Conservation (phyloP, 1,284 basidiomycete genomes). For the Laetiporus sulphureus region DNA sequence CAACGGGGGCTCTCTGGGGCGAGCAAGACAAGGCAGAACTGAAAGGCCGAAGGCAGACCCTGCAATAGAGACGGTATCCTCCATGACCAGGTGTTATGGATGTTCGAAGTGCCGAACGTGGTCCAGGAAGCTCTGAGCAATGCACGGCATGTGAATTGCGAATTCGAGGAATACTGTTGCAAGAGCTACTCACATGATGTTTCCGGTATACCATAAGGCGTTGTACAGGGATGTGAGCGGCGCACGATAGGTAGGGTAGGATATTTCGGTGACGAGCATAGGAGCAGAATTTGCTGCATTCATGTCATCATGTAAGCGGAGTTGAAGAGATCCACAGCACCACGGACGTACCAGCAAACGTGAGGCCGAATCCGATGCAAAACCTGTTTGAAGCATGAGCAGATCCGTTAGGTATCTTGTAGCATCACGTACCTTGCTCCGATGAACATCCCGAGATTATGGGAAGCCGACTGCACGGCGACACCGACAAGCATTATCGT, state of each 20-base stretch:
- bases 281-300: constrained; percentile 57
- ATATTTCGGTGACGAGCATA: constrained; percentile 70
- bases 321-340: not conserved
- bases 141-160: constrained; percentile 5
- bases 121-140: constrained; percentile 60
- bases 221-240: constrained; percentile 69
- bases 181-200: constrained; percentile 55
- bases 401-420: not conserved
- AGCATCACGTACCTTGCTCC: constrained; percentile 48
- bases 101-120: constrained; percentile 67
- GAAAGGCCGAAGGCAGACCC: constrained; percentile 53
- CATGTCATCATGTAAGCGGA: constrained; percentile 1
- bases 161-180: not conserved
- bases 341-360: constrained; percentile 48
- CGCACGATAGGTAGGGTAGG: constrained; percentile 73
- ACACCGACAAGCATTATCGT: constrained; percentile 58
- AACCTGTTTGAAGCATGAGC: constrained; percentile 34
- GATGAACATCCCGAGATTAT: constrained; percentile 77
- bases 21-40: constrained; percentile 53
- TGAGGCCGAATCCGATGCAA: constrained; percentile 75
- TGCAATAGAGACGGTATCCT: constrained; percentile 67
- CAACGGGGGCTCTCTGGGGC: constrained; percentile 70
- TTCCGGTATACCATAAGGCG: constrained; percentile 75
- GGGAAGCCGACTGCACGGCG: constrained; percentile 64
- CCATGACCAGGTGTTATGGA: constrained; percentile 65